Evolutionary conservation across 1,139 yeast genomes (phyloP), one percentile per base, ranked within the genome.

Genomic region (Candida pseudocylindracea): DNA sequence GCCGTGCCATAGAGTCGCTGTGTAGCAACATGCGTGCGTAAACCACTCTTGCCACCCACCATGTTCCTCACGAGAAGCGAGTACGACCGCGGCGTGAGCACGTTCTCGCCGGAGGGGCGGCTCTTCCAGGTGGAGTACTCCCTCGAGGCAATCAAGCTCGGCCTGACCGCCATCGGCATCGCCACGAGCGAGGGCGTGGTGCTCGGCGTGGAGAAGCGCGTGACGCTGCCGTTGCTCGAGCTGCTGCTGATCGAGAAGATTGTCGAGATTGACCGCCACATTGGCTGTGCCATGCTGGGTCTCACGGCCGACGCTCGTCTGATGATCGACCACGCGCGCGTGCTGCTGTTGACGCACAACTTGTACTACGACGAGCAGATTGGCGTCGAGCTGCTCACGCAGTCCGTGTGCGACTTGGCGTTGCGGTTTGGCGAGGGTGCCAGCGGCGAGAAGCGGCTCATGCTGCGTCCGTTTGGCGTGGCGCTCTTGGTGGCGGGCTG

Each of bases 391-490:
- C 71, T 93, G 34, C 70, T 88, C 46, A 85, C 98, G 10, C 99
- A 91, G 54, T 73, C 93, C 1, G 94, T 91, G 24, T 88, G 98
- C 54, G 98, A 91, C 55, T 65, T 91, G 49, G 98, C 99, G 2
- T 63, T 91, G 44, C 67, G 96, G 50, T 91, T 91, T 45, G 99
- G 99, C 38, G 99, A 88, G 57, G 95, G 96, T 42, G 98, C 95
- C 9, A 75, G 88, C 31, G 98, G 95, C 38, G 96, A 88, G 50
- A 91, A 91, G 53, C 68, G 93, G 50, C 67, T 85, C 44, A 91
- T 91, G 99, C 81, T 95, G 4, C 72, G 99, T 57, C 99, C 99
- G 9, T 91, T 91, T 53, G 99, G 99, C 49, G 99, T 91, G 34
- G 99, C 99, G 2, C 60, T 91, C 41, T 66, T 91, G 48, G 76